Evolutionary conservation across 345 rosid genomes (phyloP).

Genomic region (Aurinia saxatilis): DNA sequence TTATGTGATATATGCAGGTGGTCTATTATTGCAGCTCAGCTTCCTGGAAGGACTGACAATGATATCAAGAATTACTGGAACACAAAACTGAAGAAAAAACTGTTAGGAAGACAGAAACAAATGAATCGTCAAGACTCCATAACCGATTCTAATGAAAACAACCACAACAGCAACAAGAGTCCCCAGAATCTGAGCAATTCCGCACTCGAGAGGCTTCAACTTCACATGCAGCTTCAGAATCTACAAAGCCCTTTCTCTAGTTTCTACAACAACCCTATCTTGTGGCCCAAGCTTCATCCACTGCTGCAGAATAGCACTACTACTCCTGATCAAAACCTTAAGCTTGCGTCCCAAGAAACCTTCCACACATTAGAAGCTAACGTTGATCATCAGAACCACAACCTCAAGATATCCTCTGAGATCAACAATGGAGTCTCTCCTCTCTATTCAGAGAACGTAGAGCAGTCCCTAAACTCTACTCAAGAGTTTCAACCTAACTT

Average conservation of each 20-base stretch:
- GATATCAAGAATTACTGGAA: conserved; percentile 98
- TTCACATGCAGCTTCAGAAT: conserved; percentile 85
- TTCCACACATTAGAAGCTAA: conserved; percentile 8
- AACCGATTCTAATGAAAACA: conserved; percentile 12
- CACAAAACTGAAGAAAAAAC: conserved; percentile 91
- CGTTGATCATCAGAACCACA: conserved; percentile 9
- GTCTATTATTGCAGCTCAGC: conserved; percentile 98
- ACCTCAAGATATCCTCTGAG: conserved; percentile 12
- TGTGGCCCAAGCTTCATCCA: conserved; percentile 79
- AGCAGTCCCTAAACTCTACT: conserved; percentile 19
- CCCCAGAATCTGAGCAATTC: conserved; percentile 58
- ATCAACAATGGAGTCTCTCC: conserved; percentile 23
- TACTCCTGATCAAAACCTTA: conserved; percentile 8
- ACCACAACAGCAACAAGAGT: conserved; percentile 26
- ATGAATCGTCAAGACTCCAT: conserved; percentile 33
- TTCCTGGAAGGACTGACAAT: conserved; percentile 98
- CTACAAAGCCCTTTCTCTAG: conserved; percentile 53
- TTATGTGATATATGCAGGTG: conserved; percentile 45
- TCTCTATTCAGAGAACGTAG: conserved; percentile 18
- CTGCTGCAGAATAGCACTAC: conserved; percentile 19
- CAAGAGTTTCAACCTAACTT: conserved; percentile 20
- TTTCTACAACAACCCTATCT: conserved; percentile 52
- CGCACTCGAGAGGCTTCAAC: conserved; percentile 83
- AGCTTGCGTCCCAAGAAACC: conserved; percentile 24
- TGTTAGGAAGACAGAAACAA: conserved; percentile 76